Conservation (phyloP, 306 rosid genomes). For the Dryas octopetala region DNA sequence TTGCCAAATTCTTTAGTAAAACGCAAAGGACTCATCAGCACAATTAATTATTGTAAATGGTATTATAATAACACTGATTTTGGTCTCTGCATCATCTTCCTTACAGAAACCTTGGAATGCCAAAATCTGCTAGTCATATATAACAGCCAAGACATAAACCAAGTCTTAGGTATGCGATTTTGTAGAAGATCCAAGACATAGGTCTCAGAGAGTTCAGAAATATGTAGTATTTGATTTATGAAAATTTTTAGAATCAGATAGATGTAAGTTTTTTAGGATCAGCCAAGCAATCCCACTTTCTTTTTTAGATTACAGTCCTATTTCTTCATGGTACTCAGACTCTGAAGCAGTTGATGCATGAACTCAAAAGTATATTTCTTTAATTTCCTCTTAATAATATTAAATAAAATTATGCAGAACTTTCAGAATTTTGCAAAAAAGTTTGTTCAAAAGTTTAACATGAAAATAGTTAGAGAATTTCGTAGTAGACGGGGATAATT, state of each 20-base stretch:
- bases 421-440: not conserved
- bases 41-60: not conserved
- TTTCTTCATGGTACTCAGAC: not conserved
- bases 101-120: too few relatives aligned
- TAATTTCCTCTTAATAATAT: not conserved
- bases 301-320: too few relatives aligned
- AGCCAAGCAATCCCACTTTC: too few relatives aligned
- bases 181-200: not conserved
- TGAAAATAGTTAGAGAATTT: not conserved
- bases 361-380: not conserved
- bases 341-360: not conserved
- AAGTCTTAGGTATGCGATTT: too few relatives aligned
- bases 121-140: too few relatives aligned
- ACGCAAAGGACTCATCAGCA: not conserved
- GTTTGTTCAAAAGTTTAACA: not conserved
- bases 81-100: not conserved
- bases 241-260: too few relatives aligned
- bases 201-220: not conserved
- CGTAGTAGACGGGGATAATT: not conserved
- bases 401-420: not conserved
- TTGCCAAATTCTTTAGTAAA: not conserved
- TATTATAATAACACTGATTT: not conserved
- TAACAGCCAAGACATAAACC: too few relatives aligned
- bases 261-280: too few relatives aligned
- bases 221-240: too few relatives aligned